Percentiles rank a stretch among this genome's conserved stretches.
Conservation (phyloP, 2,329 filamentous ascomycete species). For the Arthrocladium fulminans region DNA sequence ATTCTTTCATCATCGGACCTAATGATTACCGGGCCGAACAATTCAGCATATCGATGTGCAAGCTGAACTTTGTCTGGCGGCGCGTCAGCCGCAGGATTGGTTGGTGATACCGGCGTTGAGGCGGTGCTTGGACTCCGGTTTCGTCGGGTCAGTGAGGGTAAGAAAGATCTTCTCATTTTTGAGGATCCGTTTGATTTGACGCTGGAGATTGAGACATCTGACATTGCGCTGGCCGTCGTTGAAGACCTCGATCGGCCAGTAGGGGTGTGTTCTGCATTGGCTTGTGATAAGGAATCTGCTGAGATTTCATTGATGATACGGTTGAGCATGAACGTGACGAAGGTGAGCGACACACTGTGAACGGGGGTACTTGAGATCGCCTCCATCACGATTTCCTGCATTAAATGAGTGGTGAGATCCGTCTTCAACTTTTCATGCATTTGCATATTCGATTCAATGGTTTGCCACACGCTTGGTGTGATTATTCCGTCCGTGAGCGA, state of each 20-base stretch:
- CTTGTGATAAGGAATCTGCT: conserved; percentile 8
- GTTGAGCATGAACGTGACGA: conserved; percentile 68
- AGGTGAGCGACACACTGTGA: conserved; percentile 83
- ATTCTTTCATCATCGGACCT: conserved; percentile 13
- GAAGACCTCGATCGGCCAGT: conserved; percentile 15
- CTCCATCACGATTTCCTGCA: conserved; percentile 59
- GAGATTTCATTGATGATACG: conserved; percentile 48
- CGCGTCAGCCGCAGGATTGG: not conserved
- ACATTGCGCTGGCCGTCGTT: conserved; percentile 16
- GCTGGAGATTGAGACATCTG: conserved; percentile 11
- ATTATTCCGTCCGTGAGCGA: conserved; percentile 74
- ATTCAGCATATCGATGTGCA: conserved; percentile 14
- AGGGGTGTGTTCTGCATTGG: not conserved
- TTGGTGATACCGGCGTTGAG: conserved; percentile 10
- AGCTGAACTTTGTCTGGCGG: conserved; percentile 10
- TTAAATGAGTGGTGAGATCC: conserved; percentile 44
- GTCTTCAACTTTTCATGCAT: conserved; percentile 40
- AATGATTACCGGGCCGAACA: conserved; percentile 20
- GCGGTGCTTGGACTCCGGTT: conserved; percentile 9
- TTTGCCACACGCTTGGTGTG: conserved; percentile 59
- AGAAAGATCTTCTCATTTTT: conserved; percentile 14
- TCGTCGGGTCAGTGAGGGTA: conserved; percentile 15
- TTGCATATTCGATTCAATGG: conserved; percentile 53
- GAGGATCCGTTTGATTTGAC: conserved; percentile 7
- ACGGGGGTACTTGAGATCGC: conserved; percentile 61